Evolutionary conservation across 441 rosid genomes (phyloP), one percentile per base, ranked within the genome.

Genomic region (Rhodomyrtus psidioides): DNA sequence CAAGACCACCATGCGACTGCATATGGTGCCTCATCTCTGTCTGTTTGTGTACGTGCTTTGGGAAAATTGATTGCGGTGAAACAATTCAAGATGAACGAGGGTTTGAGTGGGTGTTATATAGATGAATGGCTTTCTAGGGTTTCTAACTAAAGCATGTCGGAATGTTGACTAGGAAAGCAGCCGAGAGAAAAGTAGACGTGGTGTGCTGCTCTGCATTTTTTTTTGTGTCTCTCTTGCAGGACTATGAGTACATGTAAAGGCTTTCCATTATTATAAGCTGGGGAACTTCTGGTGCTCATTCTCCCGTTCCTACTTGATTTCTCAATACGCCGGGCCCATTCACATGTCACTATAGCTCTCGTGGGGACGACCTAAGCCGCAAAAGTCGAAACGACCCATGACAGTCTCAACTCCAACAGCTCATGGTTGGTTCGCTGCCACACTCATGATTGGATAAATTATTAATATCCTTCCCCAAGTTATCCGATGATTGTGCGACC

Each of bases 1-100:
- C 16, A 79, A 89, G 58, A 84, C 55, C 88, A 58, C 85, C 81
- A 81, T 49, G 82, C 9, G 87, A 53, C n/a, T 46, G 62, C 75
- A 85, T 27, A 81, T 5, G 79, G 79, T 70, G 49, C 79, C 79
- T 39, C 79, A 39, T 70, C 79, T 21, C 5, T 39, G 79, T 19
- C 46, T 12, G n/a, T 5, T 13, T 34, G 59, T 5, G 76, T 65
- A 24, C 0, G 79, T 6, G 79, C 21, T 70, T 39, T 21, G 79
- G 79, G 79, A 70, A 70, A 49, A 39, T 70, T 6, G 51, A 62
- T 65, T 65, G 76, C 76, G 26, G 49, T 70, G 79, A 70, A 70
- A 70, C 16, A 39, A 39, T 39, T 21, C 49, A 12, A 70, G 79
- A 39, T 39, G 79, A 39, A 39, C n/a, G 79, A 21, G 79, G 49